Base-by-base conservation (phyloP, 805 yeast genomes). In the Yarrowia deformans region DNA sequence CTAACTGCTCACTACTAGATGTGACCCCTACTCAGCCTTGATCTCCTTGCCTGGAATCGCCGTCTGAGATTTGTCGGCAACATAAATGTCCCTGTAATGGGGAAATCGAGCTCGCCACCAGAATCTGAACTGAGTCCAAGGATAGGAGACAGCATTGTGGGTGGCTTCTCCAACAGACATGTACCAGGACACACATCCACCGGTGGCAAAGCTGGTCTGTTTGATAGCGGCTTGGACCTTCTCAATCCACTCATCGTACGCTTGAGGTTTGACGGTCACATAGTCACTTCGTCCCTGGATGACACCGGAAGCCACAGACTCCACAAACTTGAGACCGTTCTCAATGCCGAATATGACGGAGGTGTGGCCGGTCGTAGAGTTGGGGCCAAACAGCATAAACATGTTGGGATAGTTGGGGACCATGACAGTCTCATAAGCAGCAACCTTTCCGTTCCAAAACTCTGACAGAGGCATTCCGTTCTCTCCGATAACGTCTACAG, bases 171-270 rank as follows among this genome's bases (percentile, higher is more conserved):
- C 61, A 10, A 63, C 68, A 29, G 63, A 56, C 63, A 56, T 56
- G 43, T 71, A 71, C 73, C 73, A 71, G 1, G 73, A 71, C 12
- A 42, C 58, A 40, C 73, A 71, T 1, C 73, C 73, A 4, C 73
- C 73, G 9, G 35, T 55, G 10, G 71, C 60, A 18, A 70, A 58
- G 18, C 60, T 69, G 13, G 63, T 40, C 40, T 69, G 19, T 34
- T 42, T 50, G 64, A 69, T 50, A 14, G 70, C 70, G 1, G 43
- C 55, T 13, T 67, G 42, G 37, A 71, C n/a, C 3, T 40, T 19
- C 13, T 42, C n/a, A n/a, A 54, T 29, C 73, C 73, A 71, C n/a
- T 37, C 10, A 7, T 69, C 56, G 35, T 71, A 71, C 7, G 73
- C 73, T 13, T 48, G 50, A 4, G 68, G 63, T 34, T 48, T 58